Conservation (phyloP, 176 grass and related monocot species). For the Elymus sibiricus region DNA sequence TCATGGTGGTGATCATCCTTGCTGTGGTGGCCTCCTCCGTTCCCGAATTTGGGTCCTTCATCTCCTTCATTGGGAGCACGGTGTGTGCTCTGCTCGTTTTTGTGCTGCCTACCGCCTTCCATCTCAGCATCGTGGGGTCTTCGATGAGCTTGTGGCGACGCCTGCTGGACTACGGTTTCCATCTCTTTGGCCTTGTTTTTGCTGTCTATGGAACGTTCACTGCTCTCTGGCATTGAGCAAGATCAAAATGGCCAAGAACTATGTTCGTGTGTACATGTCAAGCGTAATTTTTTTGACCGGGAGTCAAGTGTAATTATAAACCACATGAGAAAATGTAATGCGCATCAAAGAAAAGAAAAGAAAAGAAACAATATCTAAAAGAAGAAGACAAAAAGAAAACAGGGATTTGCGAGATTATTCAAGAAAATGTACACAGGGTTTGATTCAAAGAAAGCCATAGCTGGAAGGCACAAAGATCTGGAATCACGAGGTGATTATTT, state of each 20-base stretch:
- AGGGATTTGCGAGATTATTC: too few relatives aligned
- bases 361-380: too few relatives aligned
- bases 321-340: too few relatives aligned
- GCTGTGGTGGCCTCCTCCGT: conserved; percentile 64
- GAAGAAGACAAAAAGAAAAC: too few relatives aligned
- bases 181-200: conserved; percentile 59
- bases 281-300: too few relatives aligned
- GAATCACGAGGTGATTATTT: too few relatives aligned
- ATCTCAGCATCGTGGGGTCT: conserved; percentile 63
- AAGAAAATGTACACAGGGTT: too few relatives aligned
- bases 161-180: conserved; percentile 48
- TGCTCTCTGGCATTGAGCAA: conserved; percentile 21
- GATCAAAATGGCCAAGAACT: not conserved
- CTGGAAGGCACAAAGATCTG: too few relatives aligned
- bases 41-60: conserved; percentile 68
- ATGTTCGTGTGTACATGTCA: too few relatives aligned
- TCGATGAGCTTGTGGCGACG: conserved; percentile 43
- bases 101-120: conserved; percentile 66
- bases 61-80: conserved; percentile 85
- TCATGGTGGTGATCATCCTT: conserved; percentile 35
- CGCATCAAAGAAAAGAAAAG: too few relatives aligned
- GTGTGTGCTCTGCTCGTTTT: conserved; percentile 76
- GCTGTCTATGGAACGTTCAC: conserved; percentile 49
- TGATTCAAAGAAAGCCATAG: too few relatives aligned
- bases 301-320: too few relatives aligned